Percentiles rank a stretch among this genome's conserved stretches.
phyloP scores from a whole-genome alignment of 805 yeast genomes.

The Lachancea sp. region DNA sequence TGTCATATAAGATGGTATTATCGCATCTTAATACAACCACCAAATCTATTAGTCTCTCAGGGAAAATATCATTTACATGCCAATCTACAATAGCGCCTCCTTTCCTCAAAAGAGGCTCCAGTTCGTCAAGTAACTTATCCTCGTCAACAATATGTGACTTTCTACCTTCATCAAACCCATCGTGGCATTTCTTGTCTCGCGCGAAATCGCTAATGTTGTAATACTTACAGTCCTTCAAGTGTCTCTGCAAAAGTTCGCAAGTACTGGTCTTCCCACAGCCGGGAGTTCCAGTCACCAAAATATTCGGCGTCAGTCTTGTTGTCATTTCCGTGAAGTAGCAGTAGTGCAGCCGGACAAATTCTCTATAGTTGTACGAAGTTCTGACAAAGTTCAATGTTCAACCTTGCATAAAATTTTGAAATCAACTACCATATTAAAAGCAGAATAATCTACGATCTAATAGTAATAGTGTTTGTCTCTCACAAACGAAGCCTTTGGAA shows the following conservation, averaged over 20 bases:
- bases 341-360: background rate
- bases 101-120: conserved; percentile 68
- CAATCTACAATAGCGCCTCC: conserved; percentile 95
- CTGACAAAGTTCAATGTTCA: too few species aligned
- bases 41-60: conserved; percentile 85
- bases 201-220: conserved; percentile 78
- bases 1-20: conserved; percentile 62
- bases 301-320: conserved; percentile 48
- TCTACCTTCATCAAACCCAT: conserved; percentile 79
- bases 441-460: too few species aligned
- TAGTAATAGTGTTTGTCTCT: too few species aligned
- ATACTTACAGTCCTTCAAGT: conserved; percentile 37
- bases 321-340: background rate
- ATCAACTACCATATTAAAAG: background rate
- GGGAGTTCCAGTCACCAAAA: conserved; percentile 93
- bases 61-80: conserved; percentile 96
- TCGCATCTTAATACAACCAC: conserved; percentile 84
- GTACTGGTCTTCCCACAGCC: conserved; percentile 39
- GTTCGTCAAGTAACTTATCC: conserved; percentile 72
- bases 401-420: background rate
- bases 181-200: conserved; percentile 65
- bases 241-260: conserved; percentile 25
- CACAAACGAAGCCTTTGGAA: background rate
- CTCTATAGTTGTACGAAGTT: too few species aligned
- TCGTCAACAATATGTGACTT: conserved; percentile 89